Percentiles rank a stretch among this genome's conserved stretches.
Conservation (phyloP, 805 yeast species). For the Sugiyamaella qingdaonensis region DNA sequence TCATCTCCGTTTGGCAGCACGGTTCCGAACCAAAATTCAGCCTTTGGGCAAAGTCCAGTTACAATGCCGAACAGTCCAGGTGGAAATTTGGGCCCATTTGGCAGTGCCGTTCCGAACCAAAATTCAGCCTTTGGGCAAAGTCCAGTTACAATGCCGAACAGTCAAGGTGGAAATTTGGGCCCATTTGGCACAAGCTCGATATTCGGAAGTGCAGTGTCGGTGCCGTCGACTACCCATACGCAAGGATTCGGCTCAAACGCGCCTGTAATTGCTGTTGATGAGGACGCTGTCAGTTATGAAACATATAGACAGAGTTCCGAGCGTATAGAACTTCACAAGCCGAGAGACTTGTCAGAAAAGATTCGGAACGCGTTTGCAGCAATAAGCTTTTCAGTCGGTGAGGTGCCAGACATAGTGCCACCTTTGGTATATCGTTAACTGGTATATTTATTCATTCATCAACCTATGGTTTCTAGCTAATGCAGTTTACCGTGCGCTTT, state of each 20-base stretch:
- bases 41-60: conserved; percentile 2
- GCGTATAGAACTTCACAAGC: conserved; percentile 29
- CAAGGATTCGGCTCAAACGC: background rate
- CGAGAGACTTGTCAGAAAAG: conserved; percentile 41
- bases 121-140: conserved; percentile 5
- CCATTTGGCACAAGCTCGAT: no score
- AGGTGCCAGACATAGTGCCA: conserved; percentile 32
- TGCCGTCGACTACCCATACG: background rate
- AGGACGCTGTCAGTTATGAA: background rate
- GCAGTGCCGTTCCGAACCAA: no score
- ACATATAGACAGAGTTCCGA: conserved; percentile 35
- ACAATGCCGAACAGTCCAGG: background rate
- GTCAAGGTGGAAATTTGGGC: no score
- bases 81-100: no score
- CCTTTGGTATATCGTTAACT: conserved; percentile 27
- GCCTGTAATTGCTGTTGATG: background rate
- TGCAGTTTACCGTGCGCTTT: background rate
- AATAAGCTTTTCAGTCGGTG: conserved; percentile 27
- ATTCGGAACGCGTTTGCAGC: conserved; percentile 44
- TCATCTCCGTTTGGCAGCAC: no score
- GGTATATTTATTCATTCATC: background rate
- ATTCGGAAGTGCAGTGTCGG: no score
- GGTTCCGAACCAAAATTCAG: background rate
- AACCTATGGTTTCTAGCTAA: no score
- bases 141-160: background rate